phyloP scores from a whole-genome alignment of 2,329 filamentous ascomycete species.

The Paecilomyces sp. region DNA sequence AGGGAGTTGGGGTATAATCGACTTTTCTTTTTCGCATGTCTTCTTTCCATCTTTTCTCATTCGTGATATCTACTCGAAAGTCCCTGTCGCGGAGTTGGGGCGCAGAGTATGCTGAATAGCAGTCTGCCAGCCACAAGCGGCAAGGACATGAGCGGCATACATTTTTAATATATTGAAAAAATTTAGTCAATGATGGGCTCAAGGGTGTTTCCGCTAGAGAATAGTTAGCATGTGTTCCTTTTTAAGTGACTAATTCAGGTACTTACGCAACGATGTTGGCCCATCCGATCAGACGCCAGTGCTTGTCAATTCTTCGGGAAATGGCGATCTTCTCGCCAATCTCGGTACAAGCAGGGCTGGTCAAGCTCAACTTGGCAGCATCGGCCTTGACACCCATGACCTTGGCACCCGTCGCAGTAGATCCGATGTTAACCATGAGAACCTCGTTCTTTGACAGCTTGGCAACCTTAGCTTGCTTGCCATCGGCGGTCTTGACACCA shows the following conservation, averaged over 20 bases:
- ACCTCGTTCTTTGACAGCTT: conserved; percentile 98
- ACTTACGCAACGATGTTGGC: conserved; percentile 63
- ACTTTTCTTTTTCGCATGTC: neutral
- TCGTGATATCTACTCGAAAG: neutral
- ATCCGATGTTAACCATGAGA: conserved; percentile 99
- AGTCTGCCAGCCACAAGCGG: neutral
- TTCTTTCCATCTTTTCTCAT: neutral
- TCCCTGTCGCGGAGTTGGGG: neutral
- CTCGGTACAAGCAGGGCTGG: conserved; percentile 91
- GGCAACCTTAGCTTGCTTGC: conserved; percentile 98
- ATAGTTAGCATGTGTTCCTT: conserved; percentile 8
- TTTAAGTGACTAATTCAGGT: neutral
- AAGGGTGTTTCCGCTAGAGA: conserved; percentile 38
- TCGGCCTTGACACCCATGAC: conserved; percentile 95
- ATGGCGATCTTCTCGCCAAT: conserved; percentile 97
- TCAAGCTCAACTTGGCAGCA: conserved; percentile 89
- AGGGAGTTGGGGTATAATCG: neutral
- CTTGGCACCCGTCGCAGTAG: conserved; percentile 94
- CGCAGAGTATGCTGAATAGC: neutral
- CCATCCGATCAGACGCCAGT: conserved; percentile 94
- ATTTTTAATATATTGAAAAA: neutral
- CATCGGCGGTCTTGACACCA: conserved; percentile 94
- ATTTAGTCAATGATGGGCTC: conserved; percentile 37
- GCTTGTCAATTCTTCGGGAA: conserved; percentile 95
- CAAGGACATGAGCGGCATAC: neutral